phyloP scores from a whole-genome alignment of 371 early-diverging fungal genomes.

The Mortierella sp. region DNA sequence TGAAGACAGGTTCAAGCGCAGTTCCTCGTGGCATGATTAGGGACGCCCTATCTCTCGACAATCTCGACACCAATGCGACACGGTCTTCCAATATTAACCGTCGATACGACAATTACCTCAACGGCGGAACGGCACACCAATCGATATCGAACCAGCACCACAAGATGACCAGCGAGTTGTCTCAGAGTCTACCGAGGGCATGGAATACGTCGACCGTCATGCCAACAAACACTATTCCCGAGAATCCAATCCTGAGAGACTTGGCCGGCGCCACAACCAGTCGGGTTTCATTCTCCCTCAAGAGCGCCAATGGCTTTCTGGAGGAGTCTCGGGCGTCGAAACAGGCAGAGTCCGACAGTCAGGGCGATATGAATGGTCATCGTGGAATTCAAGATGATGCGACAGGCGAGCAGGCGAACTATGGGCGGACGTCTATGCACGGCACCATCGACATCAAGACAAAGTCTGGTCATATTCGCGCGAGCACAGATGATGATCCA shows the following conservation, averaged over 20 bases:
- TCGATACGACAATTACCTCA: conserved; percentile 36
- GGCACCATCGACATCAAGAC: conserved; percentile 37
- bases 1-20: conserved; percentile 21
- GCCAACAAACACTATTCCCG: conserved; percentile 26
- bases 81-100: conserved; percentile 11
- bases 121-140: conserved; percentile 29
- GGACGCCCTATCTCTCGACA: conserved; percentile 37
- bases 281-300: conserved; percentile 50
- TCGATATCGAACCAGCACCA: conserved; percentile 27
- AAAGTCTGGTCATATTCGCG: conserved; percentile 32
- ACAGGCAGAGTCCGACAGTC: conserved; percentile 34
- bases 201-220: conserved; percentile 30
- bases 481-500: conserved; percentile 70
- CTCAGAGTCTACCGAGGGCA: conserved; percentile 48
- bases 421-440: conserved; percentile 36
- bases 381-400: conserved; percentile 24
- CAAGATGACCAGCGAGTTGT: conserved; percentile 38
- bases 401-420: conserved; percentile 25
- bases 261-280: conserved; percentile 16
- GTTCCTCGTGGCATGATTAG: conserved; percentile 20
- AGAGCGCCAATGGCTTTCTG: conserved; percentile 47
- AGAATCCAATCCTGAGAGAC: conserved; percentile 33
- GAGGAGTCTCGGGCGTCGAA: conserved; percentile 49
- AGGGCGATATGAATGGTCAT: conserved; percentile 12
- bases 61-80: conserved; percentile 16